Base-by-base conservation (phyloP, 352 stramenopile species). In the Phytopythium cucurbitacearum region DNA sequence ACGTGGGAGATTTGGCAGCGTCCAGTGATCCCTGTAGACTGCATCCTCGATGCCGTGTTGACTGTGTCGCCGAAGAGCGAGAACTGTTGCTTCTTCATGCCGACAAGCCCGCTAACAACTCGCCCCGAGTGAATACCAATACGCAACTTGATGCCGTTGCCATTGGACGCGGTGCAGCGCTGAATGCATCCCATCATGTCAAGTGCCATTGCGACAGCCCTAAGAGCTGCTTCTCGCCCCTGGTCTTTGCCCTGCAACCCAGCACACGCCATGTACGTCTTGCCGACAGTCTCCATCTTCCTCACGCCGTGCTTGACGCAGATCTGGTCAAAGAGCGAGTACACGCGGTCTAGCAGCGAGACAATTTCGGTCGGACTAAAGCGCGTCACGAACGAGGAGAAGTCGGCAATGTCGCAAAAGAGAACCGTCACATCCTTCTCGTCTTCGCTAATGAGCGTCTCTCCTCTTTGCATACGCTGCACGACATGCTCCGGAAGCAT, bases 51-150 rank as follows among this genome's bases (percentile, higher is more conserved):
- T 4, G 87, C 71, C 0, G 87, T 97, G 59, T 96, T 97, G 3
- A 97, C 88, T 0, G 93, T 95, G 54, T 98, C 94, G 6, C 94
- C 91, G 70, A 98, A 97, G 7, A 98, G 65, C 8, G 85, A 95
- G 60, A 97, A 98, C 33, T 94, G 83, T 42, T 94, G 89, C 63
- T 97, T 98, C 55, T 96, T 93, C 66, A 94, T 89, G 0, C 91
- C 91, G 0, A 97, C 87, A 0, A 97, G 67, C 11, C 84, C 81
- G 32, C 77, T 91, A 21, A 97, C 89, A 15, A 97, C 79, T 16
- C 89, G 76, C 8, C 91, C 93, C 6, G 81, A 94, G 55, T 98
- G 87, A 42, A 98, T 76, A 1, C 93, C 93, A 40, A 97, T 93
- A 15, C 90, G 86, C 6, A 97, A 73, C 28, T 96, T 88, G 3